phyloP scores from a whole-genome alignment of 2,329 filamentous ascomycete genomes.

The Pseudocercospora fijiensis region DNA sequence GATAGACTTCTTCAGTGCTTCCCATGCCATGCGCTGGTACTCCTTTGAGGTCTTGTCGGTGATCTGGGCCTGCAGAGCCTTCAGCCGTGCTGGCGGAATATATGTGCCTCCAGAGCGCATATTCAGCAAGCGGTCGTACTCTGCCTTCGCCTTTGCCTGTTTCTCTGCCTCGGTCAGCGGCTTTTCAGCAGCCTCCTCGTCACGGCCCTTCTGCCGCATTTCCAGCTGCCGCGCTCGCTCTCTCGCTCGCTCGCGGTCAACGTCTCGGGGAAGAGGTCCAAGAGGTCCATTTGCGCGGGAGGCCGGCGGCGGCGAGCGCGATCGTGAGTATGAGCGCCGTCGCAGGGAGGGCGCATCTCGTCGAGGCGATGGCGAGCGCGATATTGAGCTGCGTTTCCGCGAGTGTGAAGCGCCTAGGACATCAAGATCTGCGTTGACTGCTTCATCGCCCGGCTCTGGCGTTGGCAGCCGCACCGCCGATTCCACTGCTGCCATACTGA shows the following conservation, averaged over 20 bases:
- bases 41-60: conserved; percentile 95
- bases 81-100: conserved; percentile 85
- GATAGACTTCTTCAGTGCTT: conserved; percentile 97
- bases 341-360: conserved; percentile 37
- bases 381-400: conserved; percentile 36
- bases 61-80: conserved; percentile 92
- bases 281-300: conserved; percentile 1
- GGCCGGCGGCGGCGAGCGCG: conserved; percentile 34
- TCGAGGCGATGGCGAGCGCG: conserved; percentile 39
- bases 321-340: conserved; percentile 24
- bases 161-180: conserved; percentile 75
- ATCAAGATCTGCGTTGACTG: not conserved
- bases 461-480: conserved; percentile 34
- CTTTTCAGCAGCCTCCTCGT: conserved; percentile 50
- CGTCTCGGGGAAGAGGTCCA: conserved; percentile 48
- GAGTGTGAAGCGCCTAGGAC: conserved; percentile 5
- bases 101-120: conserved; percentile 96
- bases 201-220: conserved; percentile 42
- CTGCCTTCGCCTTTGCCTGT: conserved; percentile 82
- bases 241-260: conserved; percentile 51
- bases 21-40: conserved; percentile 99
- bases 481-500: conserved; percentile 28
- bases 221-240: conserved; percentile 56
- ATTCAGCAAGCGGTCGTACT: conserved; percentile 87
- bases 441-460: conserved; percentile 28